A percentile compares a stretch with the other conserved stretches of the same genome.
These are phyloP conservation scores for Gloeophyllum trabeum DNA, from an alignment of 768 basidiomycete species.

Conservation along the genomic window DNA sequence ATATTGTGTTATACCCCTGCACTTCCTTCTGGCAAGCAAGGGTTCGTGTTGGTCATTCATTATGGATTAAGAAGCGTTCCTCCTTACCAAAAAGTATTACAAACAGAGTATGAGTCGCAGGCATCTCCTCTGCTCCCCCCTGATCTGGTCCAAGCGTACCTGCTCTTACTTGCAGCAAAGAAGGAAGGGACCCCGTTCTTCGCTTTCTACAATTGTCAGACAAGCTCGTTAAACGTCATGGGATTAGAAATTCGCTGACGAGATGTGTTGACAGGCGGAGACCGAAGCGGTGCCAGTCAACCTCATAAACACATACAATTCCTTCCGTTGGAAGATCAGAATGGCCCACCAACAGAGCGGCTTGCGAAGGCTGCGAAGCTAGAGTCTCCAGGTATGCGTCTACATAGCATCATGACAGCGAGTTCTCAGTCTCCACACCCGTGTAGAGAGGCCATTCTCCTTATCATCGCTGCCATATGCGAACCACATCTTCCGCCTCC, in stretches of 20 bases:
- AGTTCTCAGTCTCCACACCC: conserved; percentile 3
- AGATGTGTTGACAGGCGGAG: conserved; percentile 39
- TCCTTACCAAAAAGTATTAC: background rate
- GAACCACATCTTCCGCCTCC: conserved; percentile 61
- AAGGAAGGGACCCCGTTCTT: conserved; percentile 50
- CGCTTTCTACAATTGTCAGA: conserved; percentile 86
- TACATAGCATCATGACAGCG: background rate
- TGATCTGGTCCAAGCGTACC: conserved; percentile 70
- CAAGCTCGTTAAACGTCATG: background rate
- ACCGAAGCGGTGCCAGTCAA: conserved; percentile 80
- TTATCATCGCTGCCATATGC: conserved; percentile 63
- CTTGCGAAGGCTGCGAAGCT: conserved; percentile 47
- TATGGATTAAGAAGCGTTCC: conserved; percentile 1
- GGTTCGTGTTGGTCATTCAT: too few relatives aligned
- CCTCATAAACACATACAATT: conserved; percentile 89
- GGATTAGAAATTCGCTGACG: background rate
- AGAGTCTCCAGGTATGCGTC: background rate
- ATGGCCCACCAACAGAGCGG: conserved; percentile 54
- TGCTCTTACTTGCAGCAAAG: conserved; percentile 59
- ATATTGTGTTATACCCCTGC: conserved; percentile 72
- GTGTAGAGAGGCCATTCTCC: conserved; percentile 62
- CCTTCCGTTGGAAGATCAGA: conserved; percentile 44
- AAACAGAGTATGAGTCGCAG: conserved; percentile 64
- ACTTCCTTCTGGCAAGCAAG: conserved; percentile 84
- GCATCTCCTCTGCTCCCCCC: conserved; percentile 67